Evolutionary conservation across 305 asterid genomes (phyloP).

Genomic region (Fraxinus paxiana): DNA sequence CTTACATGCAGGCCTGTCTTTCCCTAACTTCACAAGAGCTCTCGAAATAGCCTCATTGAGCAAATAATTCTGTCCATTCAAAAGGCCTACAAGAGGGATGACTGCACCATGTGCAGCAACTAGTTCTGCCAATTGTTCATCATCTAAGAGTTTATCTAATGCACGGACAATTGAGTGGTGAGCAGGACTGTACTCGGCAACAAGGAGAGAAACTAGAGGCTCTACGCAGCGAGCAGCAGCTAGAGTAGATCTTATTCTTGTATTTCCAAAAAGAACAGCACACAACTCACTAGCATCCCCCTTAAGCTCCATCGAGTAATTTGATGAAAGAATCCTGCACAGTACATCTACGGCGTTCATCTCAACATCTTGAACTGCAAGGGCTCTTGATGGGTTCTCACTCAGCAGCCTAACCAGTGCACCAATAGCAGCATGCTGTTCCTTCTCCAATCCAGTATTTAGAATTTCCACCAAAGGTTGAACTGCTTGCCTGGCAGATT

Average conservation of each 20-base stretch:
- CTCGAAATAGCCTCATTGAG: slow-evolving; percentile 90
- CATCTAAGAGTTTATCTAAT: slow-evolving; percentile 82
- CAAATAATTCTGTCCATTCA: slow-evolving; percentile 63
- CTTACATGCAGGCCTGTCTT: slow-evolving; percentile 93
- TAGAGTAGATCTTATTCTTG: slow-evolving; percentile 66
- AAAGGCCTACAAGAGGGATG: slow-evolving; percentile 89
- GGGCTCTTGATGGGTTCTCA: slow-evolving; percentile 92
- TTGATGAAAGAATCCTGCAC: slow-evolving; percentile 79
- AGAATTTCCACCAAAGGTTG: slow-evolving; percentile 95
- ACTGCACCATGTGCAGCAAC: slow-evolving; percentile 98
- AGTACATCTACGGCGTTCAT: slow-evolving; percentile 93
- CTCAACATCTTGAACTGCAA: slow-evolving; percentile 93
- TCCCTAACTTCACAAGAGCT: slow-evolving; percentile 92
- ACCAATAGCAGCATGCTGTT: slow-evolving; percentile 99
- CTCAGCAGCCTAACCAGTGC: slow-evolving; percentile 83
- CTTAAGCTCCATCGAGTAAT: slow-evolving; percentile 77
- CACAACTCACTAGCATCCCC: slow-evolving; percentile 85
- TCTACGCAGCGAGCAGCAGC: slow-evolving; percentile 87
- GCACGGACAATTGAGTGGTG: slow-evolving; percentile 89
- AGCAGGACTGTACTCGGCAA: slow-evolving; percentile 67
- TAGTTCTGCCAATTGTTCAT: slow-evolving; percentile 91
- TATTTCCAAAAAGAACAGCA: slow-evolving; percentile 71
- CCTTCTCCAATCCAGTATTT: slow-evolving; percentile 90
- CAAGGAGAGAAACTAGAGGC: slow-evolving; percentile 79
- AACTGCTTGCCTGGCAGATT: slow-evolving; percentile 95